Evolutionary conservation across 306 rosid species (phyloP).

Genomic region (Pterocarpus macrocarpus): DNA sequence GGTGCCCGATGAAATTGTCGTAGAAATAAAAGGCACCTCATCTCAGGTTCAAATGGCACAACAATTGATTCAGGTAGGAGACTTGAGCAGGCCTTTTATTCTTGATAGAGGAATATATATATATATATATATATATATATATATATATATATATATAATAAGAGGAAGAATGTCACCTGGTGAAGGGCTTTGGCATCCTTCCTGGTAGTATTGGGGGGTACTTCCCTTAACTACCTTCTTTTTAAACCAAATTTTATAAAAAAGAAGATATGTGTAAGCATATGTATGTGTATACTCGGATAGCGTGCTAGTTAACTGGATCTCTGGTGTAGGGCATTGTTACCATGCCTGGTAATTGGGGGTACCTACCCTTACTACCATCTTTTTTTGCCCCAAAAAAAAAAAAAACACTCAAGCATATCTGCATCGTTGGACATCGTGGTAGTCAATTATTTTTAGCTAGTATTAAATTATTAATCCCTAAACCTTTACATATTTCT

Average conservation of each 20-base stretch:
- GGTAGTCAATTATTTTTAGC: not conserved
- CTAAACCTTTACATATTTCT: not conserved
- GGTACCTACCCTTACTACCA: not conserved
- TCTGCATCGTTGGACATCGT: not conserved
- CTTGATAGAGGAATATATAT: not conserved
- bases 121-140: too few species aligned
- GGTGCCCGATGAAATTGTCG: slow-evolving; percentile 85
- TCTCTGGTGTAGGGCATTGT: not conserved
- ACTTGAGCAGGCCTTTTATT: slow-evolving; percentile 7
- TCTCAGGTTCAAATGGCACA: slow-evolving; percentile 88
- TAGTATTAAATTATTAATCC: not conserved
- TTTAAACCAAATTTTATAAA: not conserved
- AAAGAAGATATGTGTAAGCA: not conserved
- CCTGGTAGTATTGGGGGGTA: not conserved
- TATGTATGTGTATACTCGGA: not conserved
- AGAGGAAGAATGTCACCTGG: not conserved
- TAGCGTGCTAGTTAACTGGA: not conserved
- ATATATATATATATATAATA: too few species aligned
- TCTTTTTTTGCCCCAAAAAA: not conserved
- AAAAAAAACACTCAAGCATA: not conserved
- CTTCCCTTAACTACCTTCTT: not conserved
- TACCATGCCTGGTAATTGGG: not conserved
- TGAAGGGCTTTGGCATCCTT: not conserved
- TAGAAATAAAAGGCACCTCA: slow-evolving; percentile 91
- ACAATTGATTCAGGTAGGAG: slow-evolving; percentile 85